Conservation (phyloP, 1,284 basidiomycete genomes). For the Moesziomyces antarcticus region DNA sequence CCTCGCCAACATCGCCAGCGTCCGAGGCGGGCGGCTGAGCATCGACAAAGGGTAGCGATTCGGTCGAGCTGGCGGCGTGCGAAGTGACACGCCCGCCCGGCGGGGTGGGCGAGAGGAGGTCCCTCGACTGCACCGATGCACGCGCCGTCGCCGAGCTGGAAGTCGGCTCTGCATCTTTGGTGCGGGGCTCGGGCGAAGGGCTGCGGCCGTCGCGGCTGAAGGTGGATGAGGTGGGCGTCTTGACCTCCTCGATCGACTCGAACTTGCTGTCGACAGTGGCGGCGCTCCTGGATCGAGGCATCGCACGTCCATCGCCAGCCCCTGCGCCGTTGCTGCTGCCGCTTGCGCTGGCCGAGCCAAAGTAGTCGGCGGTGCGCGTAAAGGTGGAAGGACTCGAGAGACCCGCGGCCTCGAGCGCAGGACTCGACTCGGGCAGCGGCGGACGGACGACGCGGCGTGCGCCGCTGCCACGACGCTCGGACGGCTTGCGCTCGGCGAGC, state of each 20-base stretch:
- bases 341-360: constrained; percentile 27
- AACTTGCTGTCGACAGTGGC: constrained; percentile 27
- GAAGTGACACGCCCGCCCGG: constrained; percentile 24
- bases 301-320: constrained; percentile 5
- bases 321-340: constrained; percentile 7
- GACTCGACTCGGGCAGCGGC: constrained; percentile 36
- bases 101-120: constrained; percentile 20
- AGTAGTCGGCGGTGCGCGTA: constrained; percentile 31
- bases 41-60: constrained; percentile 53
- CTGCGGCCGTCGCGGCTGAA: constrained; percentile 18
- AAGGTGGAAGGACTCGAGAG: constrained; percentile 22
- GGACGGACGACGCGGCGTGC: constrained; percentile 35
- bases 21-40: constrained; percentile 28
- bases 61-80: constrained; percentile 45
- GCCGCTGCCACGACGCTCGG: constrained; percentile 33
- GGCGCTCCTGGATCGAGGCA: constrained; percentile 29
- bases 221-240: constrained; percentile 40
- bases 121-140: constrained; percentile 5
- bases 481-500: constrained; percentile 36
- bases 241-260: constrained; percentile 52
- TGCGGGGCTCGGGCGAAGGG: constrained; percentile 15
- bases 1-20: constrained; percentile 8
- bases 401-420: constrained; percentile 16
- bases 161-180: constrained; percentile 4
- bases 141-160: constrained; percentile 1